A percentile compares a stretch with the other conserved stretches of the same genome.
Conservation (phyloP, 768 basidiomycete species). For the Gymnopilus dilepis region DNA sequence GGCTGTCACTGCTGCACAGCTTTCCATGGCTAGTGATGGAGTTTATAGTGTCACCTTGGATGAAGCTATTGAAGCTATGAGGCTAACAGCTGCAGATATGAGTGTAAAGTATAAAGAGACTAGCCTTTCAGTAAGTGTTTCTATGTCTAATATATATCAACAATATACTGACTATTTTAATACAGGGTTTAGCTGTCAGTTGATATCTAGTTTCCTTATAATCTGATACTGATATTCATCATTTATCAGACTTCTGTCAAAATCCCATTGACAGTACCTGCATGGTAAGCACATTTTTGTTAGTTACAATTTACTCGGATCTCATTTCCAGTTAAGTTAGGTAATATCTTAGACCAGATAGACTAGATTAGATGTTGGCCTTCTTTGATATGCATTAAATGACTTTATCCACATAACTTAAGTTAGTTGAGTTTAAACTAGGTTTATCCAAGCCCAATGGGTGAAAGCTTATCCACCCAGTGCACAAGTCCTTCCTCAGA, state of each 20-base stretch:
- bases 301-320: too few relatives aligned
- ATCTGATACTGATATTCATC: constrained; percentile 1
- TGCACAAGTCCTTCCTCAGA: too few relatives aligned
- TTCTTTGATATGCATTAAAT: too few relatives aligned
- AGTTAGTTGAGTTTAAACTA: too few relatives aligned
- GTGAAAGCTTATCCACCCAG: too few relatives aligned
- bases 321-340: too few relatives aligned
- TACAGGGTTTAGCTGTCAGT: constrained; percentile 50
- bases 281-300: constrained; percentile 50
- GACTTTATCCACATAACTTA: too few relatives aligned
- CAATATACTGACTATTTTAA: not conserved
- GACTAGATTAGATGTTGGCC: too few relatives aligned
- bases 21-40: constrained; percentile 91
- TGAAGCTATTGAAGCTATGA: constrained; percentile 96
- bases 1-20: constrained; percentile 91
- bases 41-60: constrained; percentile 88
- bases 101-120: constrained; percentile 96
- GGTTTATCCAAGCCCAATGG: too few relatives aligned
- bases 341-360: too few relatives aligned
- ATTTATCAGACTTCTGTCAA: constrained; percentile 66
- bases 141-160: not conserved
- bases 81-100: constrained; percentile 93
- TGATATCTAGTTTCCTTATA: constrained; percentile 6
- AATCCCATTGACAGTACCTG: constrained; percentile 86
- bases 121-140: constrained; percentile 74